Conservation (phyloP, 768 basidiomycete species). For the Lactarius akahatsu region DNA sequence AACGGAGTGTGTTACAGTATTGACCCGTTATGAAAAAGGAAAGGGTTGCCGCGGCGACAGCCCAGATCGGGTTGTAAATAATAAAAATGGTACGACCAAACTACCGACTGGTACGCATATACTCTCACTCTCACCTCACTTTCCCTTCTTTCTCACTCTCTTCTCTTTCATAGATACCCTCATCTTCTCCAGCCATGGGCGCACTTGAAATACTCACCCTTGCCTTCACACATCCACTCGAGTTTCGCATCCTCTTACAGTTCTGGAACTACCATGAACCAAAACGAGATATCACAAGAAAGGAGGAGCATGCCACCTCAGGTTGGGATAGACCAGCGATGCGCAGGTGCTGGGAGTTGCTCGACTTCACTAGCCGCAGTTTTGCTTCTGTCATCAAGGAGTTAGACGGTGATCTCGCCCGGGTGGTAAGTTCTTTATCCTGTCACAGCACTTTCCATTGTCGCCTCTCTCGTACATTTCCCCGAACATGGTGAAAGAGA, state of each 20-base stretch:
- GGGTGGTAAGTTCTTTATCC: slow-evolving; percentile 63
- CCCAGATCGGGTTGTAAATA: not conserved
- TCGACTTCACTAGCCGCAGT: slow-evolving; percentile 86
- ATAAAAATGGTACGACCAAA: slow-evolving; percentile 26
- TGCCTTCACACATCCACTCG: slow-evolving; percentile 74
- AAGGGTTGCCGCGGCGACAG: not conserved
- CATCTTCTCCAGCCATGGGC: slow-evolving; percentile 43
- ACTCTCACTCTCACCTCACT: not conserved
- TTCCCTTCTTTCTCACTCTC: not conserved
- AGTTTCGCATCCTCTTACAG: slow-evolving; percentile 80
- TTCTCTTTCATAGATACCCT: slow-evolving; percentile 5
- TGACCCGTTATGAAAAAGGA: not conserved
- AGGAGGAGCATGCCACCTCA: slow-evolving; percentile 71
- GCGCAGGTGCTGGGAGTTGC: slow-evolving; percentile 85
- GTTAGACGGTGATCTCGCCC: slow-evolving; percentile 89
- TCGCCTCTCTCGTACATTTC: not conserved
- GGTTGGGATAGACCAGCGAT: slow-evolving; percentile 87
- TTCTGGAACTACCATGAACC: slow-evolving; percentile 81
- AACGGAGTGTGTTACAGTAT: not conserved
- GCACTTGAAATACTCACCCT: slow-evolving; percentile 61
- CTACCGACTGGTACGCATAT: not conserved
- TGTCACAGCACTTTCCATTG: not conserved
- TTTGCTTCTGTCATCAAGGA: slow-evolving; percentile 95
- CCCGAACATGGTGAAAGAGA: not conserved
- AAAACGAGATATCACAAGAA: slow-evolving; percentile 76